Percentiles rank a stretch among this genome's conserved stretches.
Conservation (phyloP, 1,284 basidiomycete genomes). For the Boletus smithii region DNA sequence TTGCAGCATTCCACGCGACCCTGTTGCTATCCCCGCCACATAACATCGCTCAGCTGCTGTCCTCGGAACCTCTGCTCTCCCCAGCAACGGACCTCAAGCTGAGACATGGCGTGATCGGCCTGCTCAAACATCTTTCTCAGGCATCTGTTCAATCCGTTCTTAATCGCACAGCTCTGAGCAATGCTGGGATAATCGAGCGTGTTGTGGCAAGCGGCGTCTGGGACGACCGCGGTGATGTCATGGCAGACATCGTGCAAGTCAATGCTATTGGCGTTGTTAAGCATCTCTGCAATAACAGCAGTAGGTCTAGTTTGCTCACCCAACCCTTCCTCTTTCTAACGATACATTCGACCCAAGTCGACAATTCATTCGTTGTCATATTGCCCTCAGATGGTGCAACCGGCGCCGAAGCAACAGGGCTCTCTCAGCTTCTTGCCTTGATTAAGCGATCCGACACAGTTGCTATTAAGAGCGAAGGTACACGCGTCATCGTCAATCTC, state of each 20-base stretch:
- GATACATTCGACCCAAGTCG: constrained; percentile 43
- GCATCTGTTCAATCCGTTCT: constrained; percentile 55
- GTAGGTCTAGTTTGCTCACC: constrained; percentile 44
- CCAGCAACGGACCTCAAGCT: constrained; percentile 68
- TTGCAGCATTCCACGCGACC: constrained; percentile 60
- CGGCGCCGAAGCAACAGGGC: constrained; percentile 39
- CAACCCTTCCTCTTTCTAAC: constrained; percentile 6
- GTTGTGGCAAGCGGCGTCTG: constrained; percentile 70
- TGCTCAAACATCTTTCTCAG: constrained; percentile 84
- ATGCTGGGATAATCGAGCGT: constrained; percentile 59
- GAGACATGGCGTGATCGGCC: constrained; percentile 79
- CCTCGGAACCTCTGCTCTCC: constrained; percentile 48
- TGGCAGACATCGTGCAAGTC: constrained; percentile 83
- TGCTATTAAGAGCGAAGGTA: constrained; percentile 84
- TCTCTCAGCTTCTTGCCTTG: constrained; percentile 72
- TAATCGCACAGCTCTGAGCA: constrained; percentile 61
- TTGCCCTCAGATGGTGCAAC: constrained; percentile 39
- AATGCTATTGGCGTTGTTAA: constrained; percentile 87
- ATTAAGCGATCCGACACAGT: constrained; percentile 78
- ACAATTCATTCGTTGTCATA: constrained; percentile 59
- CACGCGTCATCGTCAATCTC: constrained; percentile 82
- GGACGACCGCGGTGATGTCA: constrained; percentile 64
- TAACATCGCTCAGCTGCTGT: constrained; percentile 49
- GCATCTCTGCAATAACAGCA: constrained; percentile 75
- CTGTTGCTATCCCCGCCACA: constrained; percentile 57